Evolutionary conservation across 805 yeast species (phyloP).

Genomic region (Barnettozyma pratensis): DNA sequence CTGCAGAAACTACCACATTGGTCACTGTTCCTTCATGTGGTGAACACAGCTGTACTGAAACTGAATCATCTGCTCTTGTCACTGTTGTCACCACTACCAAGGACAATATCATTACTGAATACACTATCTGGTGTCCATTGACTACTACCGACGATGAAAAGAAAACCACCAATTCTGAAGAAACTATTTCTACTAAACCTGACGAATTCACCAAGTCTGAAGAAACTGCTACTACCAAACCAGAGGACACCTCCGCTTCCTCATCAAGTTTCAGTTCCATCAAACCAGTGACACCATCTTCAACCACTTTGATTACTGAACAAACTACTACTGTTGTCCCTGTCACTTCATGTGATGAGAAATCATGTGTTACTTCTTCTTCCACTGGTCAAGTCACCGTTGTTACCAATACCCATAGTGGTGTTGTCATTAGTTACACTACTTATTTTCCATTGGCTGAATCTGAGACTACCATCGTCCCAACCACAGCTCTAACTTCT

Average conservation of each 20-base stretch:
- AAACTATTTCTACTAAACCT: background rate
- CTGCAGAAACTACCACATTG: slow-evolving; percentile 8
- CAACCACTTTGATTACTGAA: background rate
- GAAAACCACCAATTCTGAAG: background rate
- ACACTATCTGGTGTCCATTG: slow-evolving; percentile 38
- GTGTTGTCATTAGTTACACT: background rate
- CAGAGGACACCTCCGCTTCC: background rate
- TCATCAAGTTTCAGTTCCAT: background rate
- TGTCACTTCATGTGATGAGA: slow-evolving; percentile 17
- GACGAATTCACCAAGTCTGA: background rate
- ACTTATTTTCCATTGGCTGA: background rate
- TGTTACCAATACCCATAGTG: slow-evolving; percentile 21
- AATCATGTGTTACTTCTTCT: slow-evolving; percentile 13
- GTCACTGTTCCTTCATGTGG: slow-evolving; percentile 28
- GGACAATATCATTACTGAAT: slow-evolving; percentile 29
- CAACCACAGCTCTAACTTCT: background rate
- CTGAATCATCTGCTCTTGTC: slow-evolving; percentile 20
- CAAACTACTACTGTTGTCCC: slow-evolving; percentile 17
- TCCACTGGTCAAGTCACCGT: slow-evolving; percentile 19
- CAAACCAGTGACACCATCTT: background rate
- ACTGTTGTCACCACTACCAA: slow-evolving; percentile 28
- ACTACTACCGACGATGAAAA: slow-evolving; percentile 9
- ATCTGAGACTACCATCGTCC: background rate
- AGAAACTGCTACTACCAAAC: background rate
- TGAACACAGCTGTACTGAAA: slow-evolving; percentile 25